Percentiles rank a stretch among this genome's conserved stretches.
phyloP scores from a whole-genome alignment of 441 rosid genomes.

The Hura crepitans region DNA sequence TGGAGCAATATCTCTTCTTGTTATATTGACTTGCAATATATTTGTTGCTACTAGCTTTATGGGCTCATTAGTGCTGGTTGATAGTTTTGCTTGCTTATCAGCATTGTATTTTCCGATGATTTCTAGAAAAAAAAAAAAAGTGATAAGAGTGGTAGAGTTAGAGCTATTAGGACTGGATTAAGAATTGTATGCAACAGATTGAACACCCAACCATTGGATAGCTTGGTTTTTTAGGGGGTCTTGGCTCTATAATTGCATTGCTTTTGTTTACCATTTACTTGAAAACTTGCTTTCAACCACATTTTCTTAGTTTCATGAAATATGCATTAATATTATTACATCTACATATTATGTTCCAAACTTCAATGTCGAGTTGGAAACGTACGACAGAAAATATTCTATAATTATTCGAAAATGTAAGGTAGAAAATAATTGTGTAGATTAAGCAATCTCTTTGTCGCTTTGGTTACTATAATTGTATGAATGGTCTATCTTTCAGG shows the following conservation, averaged over 20 bases:
- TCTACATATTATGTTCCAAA: slow-evolving; percentile 4
- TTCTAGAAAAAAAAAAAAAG: slow-evolving; percentile 16
- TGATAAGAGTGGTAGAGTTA: background rate
- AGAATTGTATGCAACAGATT: slow-evolving; percentile 14
- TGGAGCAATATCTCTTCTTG: slow-evolving; percentile 33
- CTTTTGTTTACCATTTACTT: background rate
- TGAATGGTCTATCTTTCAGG: slow-evolving; percentile 34
- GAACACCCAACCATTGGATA: slow-evolving; percentile 7
- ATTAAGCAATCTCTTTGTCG: background rate
- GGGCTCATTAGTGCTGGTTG: slow-evolving; percentile 37
- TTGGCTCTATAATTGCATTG: background rate
- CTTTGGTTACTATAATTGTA: background rate
- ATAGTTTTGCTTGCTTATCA: slow-evolving; percentile 23
- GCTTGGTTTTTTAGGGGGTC: background rate
- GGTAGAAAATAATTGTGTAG: no score
- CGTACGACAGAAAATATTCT: no score
- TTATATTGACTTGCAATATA: slow-evolving; percentile 24
- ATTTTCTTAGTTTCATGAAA: background rate
- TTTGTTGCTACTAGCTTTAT: slow-evolving; percentile 29
- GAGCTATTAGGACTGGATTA: slow-evolving; percentile 18
- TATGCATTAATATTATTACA: background rate
- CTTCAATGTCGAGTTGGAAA: slow-evolving; percentile 11
- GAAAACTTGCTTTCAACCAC: slow-evolving; percentile 5
- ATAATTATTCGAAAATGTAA: background rate
- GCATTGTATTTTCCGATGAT: slow-evolving; percentile 15